Evolutionary conservation across 2,329 filamentous ascomycete species (phyloP).

Genomic region (Aureobasidium sp.): DNA sequence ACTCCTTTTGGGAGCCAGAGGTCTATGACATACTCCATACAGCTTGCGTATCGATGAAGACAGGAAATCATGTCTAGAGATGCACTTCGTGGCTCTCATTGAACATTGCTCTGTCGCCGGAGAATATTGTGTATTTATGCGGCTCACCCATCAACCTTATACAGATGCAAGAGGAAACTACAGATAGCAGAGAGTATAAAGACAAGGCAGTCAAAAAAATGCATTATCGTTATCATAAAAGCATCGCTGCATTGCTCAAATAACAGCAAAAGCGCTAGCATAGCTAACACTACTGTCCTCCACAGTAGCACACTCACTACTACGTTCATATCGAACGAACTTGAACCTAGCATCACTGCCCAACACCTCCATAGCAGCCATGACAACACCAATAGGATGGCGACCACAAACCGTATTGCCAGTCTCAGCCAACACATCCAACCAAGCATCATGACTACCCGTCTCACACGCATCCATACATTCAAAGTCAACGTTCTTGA

Average conservation of each 20-base stretch:
- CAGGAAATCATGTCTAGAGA: no score
- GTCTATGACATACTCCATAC: no score
- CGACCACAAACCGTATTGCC: conserved; percentile 94
- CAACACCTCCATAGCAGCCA: conserved; percentile 85
- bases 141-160: no score
- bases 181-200: neutral
- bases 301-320: conserved; percentile 73
- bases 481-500: conserved; percentile 79
- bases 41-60: no score
- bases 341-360: conserved; percentile 59
- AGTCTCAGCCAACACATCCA: conserved; percentile 73
- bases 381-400: conserved; percentile 93
- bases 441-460: conserved; percentile 76
- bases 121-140: no score
- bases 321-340: conserved; percentile 90
- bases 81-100: no score
- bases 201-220: neutral
- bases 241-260: conserved; percentile 46
- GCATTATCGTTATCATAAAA: neutral
- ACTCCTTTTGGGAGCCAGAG: no score
- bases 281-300: conserved; percentile 94
- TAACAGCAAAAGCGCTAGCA: conserved; percentile 87
- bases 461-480: conserved; percentile 89
- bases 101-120: no score
- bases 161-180: no score